Evolutionary conservation across 345 rosid species (phyloP).

Genomic region (Lumnitzera racemosa): DNA sequence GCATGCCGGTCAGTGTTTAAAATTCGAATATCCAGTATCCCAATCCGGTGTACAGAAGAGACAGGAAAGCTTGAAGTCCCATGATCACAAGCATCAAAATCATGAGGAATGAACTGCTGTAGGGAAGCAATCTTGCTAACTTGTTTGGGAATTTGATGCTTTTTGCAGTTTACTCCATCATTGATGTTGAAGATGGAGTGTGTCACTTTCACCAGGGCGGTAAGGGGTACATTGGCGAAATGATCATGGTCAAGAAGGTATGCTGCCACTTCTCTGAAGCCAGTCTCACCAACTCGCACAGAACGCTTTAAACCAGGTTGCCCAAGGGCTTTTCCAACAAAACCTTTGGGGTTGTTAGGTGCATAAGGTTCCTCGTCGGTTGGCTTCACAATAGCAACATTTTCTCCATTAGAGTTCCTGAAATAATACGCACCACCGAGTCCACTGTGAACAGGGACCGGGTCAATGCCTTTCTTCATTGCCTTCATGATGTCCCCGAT

Average conservation of each 20-base stretch:
- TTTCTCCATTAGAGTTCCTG: slow-evolving; percentile 22
- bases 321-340: slow-evolving; percentile 35
- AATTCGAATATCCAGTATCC: slow-evolving; percentile 32
- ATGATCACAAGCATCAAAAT: slow-evolving; percentile 42
- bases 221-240: slow-evolving; percentile 37
- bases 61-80: slow-evolving; percentile 43
- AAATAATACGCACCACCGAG: slow-evolving; percentile 41
- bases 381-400: slow-evolving; percentile 34
- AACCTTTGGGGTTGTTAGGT: slow-evolving; percentile 42
- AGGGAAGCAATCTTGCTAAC: slow-evolving; percentile 39
- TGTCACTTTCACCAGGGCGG: slow-evolving; percentile 35
- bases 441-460: slow-evolving; percentile 25
- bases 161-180: slow-evolving; percentile 20
- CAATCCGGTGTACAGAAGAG: slow-evolving; percentile 31
- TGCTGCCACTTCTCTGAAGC: slow-evolving; percentile 39
- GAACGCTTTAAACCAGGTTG: slow-evolving; percentile 40
- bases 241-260: slow-evolving; percentile 36
- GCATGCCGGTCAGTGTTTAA: slow-evolving; percentile 36
- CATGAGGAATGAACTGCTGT: slow-evolving; percentile 37
- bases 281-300: slow-evolving; percentile 38
- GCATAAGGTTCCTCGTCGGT: slow-evolving; percentile 42
- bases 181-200: slow-evolving; percentile 31
- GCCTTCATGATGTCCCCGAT: slow-evolving; percentile 29
- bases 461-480: slow-evolving; percentile 25
- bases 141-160: slow-evolving; percentile 13